Percentiles rank a stretch among this genome's conserved stretches.
phyloP scores from a whole-genome alignment of 768 basidiomycete genomes.

The Boletus tylopilopsis region DNA sequence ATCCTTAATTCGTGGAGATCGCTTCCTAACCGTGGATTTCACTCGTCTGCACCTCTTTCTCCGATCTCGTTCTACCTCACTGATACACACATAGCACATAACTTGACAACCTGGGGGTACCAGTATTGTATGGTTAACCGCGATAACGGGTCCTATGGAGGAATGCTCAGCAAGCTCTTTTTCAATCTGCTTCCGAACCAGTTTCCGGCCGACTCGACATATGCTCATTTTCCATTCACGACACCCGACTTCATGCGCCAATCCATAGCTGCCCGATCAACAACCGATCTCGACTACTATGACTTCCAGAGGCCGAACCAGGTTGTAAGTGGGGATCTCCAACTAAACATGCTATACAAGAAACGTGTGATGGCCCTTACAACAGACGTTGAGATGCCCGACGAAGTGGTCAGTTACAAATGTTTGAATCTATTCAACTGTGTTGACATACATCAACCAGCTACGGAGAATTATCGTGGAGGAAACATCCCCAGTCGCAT shows the following conservation, averaged over 20 bases:
- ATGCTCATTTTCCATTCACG: constrained; percentile 81
- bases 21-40: constrained; percentile 72
- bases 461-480: constrained; percentile 13
- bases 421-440: too few relatives aligned
- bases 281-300: constrained; percentile 45
- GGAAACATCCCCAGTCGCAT: constrained; percentile 4
- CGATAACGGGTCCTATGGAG: constrained; percentile 70
- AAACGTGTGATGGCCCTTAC: constrained; percentile 18
- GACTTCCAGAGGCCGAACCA: constrained; percentile 50
- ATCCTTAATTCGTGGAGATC: constrained; percentile 71
- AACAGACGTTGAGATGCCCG: not conserved
- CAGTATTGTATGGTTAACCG: constrained; percentile 62
- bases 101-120: constrained; percentile 78
- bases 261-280: constrained; percentile 41
- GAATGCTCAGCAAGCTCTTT: constrained; percentile 69
- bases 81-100: constrained; percentile 47
- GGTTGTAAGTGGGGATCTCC: not conserved
- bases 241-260: constrained; percentile 42
- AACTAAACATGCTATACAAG: constrained; percentile 5
- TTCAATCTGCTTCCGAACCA: constrained; percentile 68
- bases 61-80: not conserved
- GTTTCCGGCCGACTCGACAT: constrained; percentile 60
- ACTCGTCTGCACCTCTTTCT: constrained; percentile 50
- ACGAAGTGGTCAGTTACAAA: constrained; percentile 11
- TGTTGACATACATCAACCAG: constrained; percentile 2